A percentile compares a stretch with the other conserved stretches of the same genome.
phyloP scores from a whole-genome alignment of 208 protist species.

The Willaertia magna region DNA sequence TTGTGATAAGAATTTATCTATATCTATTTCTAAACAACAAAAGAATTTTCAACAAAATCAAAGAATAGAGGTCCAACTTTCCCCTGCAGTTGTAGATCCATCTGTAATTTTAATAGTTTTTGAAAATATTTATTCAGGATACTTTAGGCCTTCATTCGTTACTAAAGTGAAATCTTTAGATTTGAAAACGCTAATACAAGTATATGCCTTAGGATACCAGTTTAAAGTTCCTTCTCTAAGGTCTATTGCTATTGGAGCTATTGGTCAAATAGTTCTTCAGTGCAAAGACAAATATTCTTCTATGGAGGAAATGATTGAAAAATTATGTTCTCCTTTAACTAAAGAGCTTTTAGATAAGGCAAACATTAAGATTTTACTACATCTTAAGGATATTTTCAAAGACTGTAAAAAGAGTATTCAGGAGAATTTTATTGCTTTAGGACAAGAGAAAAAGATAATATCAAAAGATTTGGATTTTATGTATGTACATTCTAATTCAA shows the following conservation, averaged over 20 bases:
- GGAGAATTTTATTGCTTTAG: neutral
- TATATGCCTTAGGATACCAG: neutral
- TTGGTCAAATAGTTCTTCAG: neutral
- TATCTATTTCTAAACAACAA: neutral
- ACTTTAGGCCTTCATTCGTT: neutral
- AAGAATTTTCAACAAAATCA: neutral
- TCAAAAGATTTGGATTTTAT: neutral
- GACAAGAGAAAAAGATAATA: neutral
- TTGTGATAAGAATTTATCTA: neutral
- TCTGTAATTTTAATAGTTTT: neutral
- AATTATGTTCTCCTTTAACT: neutral
- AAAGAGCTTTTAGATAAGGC: neutral
- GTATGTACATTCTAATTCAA: neutral
- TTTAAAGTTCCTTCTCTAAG: neutral
- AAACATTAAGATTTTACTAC: neutral
- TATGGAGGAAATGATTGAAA: neutral
- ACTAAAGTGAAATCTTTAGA: neutral
- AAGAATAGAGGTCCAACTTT: neutral
- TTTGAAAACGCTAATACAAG: neutral
- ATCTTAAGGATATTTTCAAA: neutral
- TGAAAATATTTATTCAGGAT: neutral
- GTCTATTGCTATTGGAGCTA: neutral
- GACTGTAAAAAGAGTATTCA: neutral
- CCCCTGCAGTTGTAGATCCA: neutral
- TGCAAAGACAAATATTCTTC: neutral